These are phyloP conservation scores for Penicillium sp. DNA, from an alignment of 2,329 filamentous ascomycete genomes.

Conservation along the genomic window DNA sequence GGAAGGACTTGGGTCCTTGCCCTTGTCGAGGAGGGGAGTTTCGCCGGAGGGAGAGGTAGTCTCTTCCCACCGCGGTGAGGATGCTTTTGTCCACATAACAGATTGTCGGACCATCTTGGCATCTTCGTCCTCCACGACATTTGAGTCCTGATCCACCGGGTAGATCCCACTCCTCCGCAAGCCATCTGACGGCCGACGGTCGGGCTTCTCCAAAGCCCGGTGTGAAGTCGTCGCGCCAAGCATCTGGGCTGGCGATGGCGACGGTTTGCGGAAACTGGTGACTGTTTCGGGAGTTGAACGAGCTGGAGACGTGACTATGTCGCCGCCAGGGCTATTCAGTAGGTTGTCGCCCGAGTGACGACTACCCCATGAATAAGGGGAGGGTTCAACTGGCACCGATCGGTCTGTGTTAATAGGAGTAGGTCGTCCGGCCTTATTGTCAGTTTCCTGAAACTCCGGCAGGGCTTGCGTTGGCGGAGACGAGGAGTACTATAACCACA, in stretches of 20 bases:
- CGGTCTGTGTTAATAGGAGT: constrained; percentile 50
- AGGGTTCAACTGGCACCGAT: constrained; percentile 48
- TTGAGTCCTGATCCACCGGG: constrained; percentile 28
- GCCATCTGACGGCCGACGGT: constrained; percentile 23
- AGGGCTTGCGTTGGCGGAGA: constrained; percentile 23
- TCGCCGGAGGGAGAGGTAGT: constrained; percentile 28
- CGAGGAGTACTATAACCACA: constrained; percentile 26
- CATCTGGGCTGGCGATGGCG: constrained; percentile 28
- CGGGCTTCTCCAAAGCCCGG: constrained; percentile 34
- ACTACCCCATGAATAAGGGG: constrained; percentile 57
- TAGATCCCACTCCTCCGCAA: constrained; percentile 38
- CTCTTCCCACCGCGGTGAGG: constrained; percentile 28
- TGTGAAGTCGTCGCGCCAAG: constrained; percentile 34
- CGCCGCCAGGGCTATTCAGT: constrained; percentile 42
- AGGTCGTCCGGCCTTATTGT: constrained; percentile 33
- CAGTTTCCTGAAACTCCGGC: constrained; percentile 19
- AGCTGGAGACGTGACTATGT: constrained; percentile 12
- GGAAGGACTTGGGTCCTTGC: constrained; percentile 14
- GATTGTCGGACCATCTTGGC: constrained; percentile 42
- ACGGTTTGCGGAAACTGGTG: constrained; percentile 18
- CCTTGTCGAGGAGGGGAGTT: constrained; percentile 31
- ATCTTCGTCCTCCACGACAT: constrained; percentile 42
- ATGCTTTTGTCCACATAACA: constrained; percentile 31
- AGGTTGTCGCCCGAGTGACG: constrained; percentile 54
- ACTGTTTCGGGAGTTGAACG: constrained; percentile 18